Percentiles rank a stretch among this genome's conserved stretches.
These are phyloP conservation scores for Backusella mclennaniae DNA, from an alignment of 192 early-diverging fungal genomes.

Conservation along the genomic window DNA sequence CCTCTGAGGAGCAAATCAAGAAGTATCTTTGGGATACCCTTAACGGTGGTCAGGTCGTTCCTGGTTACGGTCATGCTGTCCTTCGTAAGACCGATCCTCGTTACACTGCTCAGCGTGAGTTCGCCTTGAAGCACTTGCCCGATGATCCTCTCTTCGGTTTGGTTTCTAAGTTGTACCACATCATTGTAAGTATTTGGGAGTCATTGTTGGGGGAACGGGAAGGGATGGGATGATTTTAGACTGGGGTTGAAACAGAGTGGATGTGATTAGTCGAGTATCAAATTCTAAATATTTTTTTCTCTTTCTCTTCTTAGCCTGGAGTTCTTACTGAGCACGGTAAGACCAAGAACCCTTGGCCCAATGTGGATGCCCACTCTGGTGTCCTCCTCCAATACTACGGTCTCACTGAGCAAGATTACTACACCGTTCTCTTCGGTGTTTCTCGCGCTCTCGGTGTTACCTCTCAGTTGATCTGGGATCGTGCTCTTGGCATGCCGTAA, in stretches of 20 bases:
- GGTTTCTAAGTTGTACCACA: conserved; percentile 95
- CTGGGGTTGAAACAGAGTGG: neutral
- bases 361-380: conserved; percentile 99
- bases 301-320: conserved; percentile 53
- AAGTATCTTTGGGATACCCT: conserved; percentile 96
- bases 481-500: conserved; percentile 92
- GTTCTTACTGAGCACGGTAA: conserved; percentile 98
- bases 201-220: neutral
- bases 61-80: conserved; percentile 98
- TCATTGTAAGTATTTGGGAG: conserved; percentile 49
- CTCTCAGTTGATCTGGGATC: conserved; percentile 95
- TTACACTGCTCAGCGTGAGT: conserved; percentile 98
- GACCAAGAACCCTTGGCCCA: conserved; percentile 99
- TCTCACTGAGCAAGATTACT: conserved; percentile 97
- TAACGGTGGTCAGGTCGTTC: conserved; percentile 95
- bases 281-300: neutral
- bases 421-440: conserved; percentile 99
- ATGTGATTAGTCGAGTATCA: neutral
- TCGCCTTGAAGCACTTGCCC: conserved; percentile 97
- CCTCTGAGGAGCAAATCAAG: conserved; percentile 92
- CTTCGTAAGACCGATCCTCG: conserved; percentile 94
- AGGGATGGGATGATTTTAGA: neutral
- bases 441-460: conserved; percentile 97
- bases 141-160: conserved; percentile 96
- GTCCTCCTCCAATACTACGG: conserved; percentile 96